Evolutionary conservation across 208 protist species (phyloP), one percentile per base, ranked within the genome.

Genomic region (Tritrichomonas foetus): DNA sequence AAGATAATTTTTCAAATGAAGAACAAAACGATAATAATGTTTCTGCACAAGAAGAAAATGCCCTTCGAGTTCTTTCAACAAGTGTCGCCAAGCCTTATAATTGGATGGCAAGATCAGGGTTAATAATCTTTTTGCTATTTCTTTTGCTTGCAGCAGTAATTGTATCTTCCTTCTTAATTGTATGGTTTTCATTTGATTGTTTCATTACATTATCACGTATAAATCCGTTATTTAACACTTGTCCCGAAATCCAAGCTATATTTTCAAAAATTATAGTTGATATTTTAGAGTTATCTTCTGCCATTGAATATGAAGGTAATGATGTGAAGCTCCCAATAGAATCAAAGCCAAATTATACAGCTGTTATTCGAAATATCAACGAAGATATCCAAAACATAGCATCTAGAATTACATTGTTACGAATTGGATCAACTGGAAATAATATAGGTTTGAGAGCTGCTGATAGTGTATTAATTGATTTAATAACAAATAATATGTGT

Each of bases 1-100:
- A 75, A 13, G 55, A 20, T 64, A 64, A 64, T 22, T 8, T 22
- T 64, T 22, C 55, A 64, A 64, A 64, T 64, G 20, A 20, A 25
- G 55, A 64, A 64, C n/a, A n/a, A n/a, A 82, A 82, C 41, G 41
- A 50, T 25, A 82, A 47, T 20, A 47, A 82, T 50, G 3, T 82
- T 22, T 20, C 47, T 53, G 27, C 74, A 82, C 74, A 82, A 82
- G 74, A 82, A 82, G 74, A 82, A 30, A 82, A 82, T 25, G 74
- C 74, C 5, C 50, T 82, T n/a, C 47, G 74, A 82, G 41, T 82
- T 53, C 25, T 82, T 9, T 49, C 33, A 11, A 82, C 41, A 82
- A 50, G 41, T 47, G 41, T 47, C 33, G 33, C 3, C 3, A 75
- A 1, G 2, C 36, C 8, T n/a, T 5, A 2, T 25, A 44, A 47